Conservation (phyloP, 2,329 filamentous ascomycete species). For the Trichoderma semiorbis region DNA sequence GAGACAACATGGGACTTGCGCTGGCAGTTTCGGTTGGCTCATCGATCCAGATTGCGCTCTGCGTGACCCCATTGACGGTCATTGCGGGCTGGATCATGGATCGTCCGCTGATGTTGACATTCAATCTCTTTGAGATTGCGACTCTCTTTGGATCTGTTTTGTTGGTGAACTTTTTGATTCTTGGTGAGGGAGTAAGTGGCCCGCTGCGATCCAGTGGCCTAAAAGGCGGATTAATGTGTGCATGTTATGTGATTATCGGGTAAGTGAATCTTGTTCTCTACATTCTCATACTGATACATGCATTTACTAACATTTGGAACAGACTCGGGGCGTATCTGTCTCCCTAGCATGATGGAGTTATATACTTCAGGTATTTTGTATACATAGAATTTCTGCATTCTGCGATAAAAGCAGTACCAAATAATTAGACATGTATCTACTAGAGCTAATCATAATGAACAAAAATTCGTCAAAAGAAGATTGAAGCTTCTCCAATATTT, state of each 20-base stretch:
- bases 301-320: background rate
- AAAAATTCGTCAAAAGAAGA: background rate
- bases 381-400: conserved; percentile 1
- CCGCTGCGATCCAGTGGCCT: conserved; percentile 50
- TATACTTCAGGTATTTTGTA: background rate
- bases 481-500: background rate
- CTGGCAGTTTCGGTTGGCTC: conserved; percentile 59
- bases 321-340: conserved; percentile 16
- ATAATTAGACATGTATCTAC: background rate
- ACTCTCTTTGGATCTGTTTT: conserved; percentile 67
- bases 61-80: conserved; percentile 58
- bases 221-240: conserved; percentile 56
- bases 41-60: conserved; percentile 59
- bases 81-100: conserved; percentile 56
- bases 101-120: conserved; percentile 62
- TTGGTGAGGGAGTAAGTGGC: conserved; percentile 63
- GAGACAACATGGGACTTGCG: conserved; percentile 61
- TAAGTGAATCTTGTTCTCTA: conserved; percentile 21
- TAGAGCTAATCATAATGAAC: conserved; percentile 5
- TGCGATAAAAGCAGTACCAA: background rate
- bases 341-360: background rate
- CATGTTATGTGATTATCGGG: conserved; percentile 52
- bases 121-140: conserved; percentile 72
- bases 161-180: conserved; percentile 72
- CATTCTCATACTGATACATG: background rate